Percentiles rank a stretch among this genome's conserved stretches.
Evolutionary conservation across 2,329 filamentous ascomycete genomes (phyloP).

Genomic region (Xenosphaeropsis pyriputrescens): DNA sequence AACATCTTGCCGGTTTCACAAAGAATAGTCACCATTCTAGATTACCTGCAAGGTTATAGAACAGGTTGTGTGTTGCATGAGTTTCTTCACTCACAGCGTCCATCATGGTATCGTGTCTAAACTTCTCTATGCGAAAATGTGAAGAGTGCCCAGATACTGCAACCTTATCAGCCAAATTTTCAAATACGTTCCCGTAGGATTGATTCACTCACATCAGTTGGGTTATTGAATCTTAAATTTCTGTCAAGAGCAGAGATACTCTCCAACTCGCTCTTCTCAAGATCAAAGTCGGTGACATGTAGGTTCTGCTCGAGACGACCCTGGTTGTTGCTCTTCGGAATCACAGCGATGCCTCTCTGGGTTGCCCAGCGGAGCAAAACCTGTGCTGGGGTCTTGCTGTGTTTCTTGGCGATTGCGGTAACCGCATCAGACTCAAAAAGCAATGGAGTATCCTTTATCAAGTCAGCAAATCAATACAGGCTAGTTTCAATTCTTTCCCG

Average conservation of each 20-base stretch:
- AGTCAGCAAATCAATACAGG: too few species aligned
- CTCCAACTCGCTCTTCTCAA: conserved; percentile 50
- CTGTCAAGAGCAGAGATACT: conserved; percentile 50
- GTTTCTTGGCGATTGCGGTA: conserved; percentile 50
- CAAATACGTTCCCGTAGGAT: neutral
- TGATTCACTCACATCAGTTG: conserved; percentile 42
- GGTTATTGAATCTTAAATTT: conserved; percentile 64
- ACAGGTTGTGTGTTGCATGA: too few species aligned
- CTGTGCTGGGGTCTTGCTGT: conserved; percentile 63
- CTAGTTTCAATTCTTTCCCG: too few species aligned
- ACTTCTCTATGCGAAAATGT: conserved; percentile 32
- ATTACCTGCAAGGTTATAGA: too few species aligned
- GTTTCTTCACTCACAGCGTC: too few species aligned
- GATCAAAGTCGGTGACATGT: conserved; percentile 48
- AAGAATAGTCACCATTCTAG: too few species aligned
- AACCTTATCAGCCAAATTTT: conserved; percentile 2
- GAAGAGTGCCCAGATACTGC: conserved; percentile 30
- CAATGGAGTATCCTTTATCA: conserved; percentile 37
- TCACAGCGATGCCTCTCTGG: conserved; percentile 66
- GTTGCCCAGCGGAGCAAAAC: conserved; percentile 79
- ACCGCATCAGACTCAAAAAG: conserved; percentile 59
- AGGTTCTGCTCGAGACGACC: conserved; percentile 48
- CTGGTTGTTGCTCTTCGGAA: conserved; percentile 60
- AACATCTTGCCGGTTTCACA: too few species aligned
- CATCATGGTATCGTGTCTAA: neutral